A percentile compares a stretch with the other conserved stretches of the same genome.
phyloP scores from a whole-genome alignment of 1,284 basidiomycete genomes.

The Kwoniella shivajii region DNA sequence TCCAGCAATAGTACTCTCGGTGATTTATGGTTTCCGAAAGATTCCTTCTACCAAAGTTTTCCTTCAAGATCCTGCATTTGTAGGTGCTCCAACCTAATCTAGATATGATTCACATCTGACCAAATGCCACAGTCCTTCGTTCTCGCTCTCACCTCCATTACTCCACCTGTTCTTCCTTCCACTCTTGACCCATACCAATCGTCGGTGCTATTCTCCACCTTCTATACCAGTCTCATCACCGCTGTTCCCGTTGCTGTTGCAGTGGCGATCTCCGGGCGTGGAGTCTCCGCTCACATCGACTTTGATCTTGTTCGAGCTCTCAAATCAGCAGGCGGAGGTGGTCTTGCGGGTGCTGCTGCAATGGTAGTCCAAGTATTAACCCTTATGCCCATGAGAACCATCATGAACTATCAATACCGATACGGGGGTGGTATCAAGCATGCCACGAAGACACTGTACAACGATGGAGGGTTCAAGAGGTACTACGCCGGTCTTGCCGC shows the following conservation, averaged over 20 bases:
- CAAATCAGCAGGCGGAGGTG: conserved; percentile 78
- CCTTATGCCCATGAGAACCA: conserved; percentile 72
- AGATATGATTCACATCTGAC: background rate
- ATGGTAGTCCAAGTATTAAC: conserved; percentile 87
- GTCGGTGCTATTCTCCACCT: conserved; percentile 35
- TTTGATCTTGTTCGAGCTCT: conserved; percentile 76
- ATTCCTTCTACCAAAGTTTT: conserved; percentile 38
- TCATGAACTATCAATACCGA: conserved; percentile 81
- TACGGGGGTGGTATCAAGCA: conserved; percentile 73
- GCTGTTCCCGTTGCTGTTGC: conserved; percentile 40
- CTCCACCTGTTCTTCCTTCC: conserved; percentile 39
- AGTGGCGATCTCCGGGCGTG: conserved; percentile 40
- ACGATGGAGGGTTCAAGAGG: conserved; percentile 74
- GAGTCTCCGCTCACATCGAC: conserved; percentile 55
- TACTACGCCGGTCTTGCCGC: conserved; percentile 81
- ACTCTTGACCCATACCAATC: conserved; percentile 38
- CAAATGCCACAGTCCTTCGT: conserved; percentile 37
- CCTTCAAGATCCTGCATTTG: conserved; percentile 47
- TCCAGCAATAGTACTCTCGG: conserved; percentile 38
- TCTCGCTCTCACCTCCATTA: conserved; percentile 35
- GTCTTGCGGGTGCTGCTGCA: conserved; percentile 77
- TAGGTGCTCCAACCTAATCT: conserved; percentile 20
- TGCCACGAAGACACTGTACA: conserved; percentile 68
- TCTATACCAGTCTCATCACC: conserved; percentile 35
- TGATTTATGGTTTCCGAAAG: conserved; percentile 38